Percentiles rank a stretch among this genome's conserved stretches.
These are phyloP conservation scores for Rhizopus delemar DNA, from an alignment of 371 early-diverging fungal species.

Conservation along the genomic window DNA sequence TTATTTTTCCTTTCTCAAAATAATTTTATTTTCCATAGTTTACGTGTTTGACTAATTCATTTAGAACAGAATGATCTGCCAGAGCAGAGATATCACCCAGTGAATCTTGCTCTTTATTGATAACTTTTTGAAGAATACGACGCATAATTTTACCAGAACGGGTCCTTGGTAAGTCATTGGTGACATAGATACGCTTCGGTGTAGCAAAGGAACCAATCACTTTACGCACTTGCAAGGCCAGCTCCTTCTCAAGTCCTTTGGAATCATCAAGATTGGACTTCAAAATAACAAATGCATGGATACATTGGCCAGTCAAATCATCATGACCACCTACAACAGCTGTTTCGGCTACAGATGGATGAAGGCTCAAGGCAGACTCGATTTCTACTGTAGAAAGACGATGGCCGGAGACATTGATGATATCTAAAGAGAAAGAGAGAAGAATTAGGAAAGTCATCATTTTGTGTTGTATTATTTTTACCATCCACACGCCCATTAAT, in stretches of 20 bases:
- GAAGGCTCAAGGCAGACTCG: constrained; percentile 82
- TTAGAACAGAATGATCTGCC: too few species aligned
- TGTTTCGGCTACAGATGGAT: constrained; percentile 88
- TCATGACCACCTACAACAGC: constrained; percentile 94
- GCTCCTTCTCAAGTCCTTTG: constrained; percentile 59
- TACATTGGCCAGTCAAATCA: constrained; percentile 89
- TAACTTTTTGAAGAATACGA: constrained; percentile 91
- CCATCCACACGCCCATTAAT: constrained; percentile 92
- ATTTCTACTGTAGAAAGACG: constrained; percentile 96
- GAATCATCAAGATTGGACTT: constrained; percentile 60
- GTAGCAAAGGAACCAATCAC: constrained; percentile 94
- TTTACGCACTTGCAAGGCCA: constrained; percentile 79
- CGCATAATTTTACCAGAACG: constrained; percentile 97
- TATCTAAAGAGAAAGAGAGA: constrained; percentile 69
- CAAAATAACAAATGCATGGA: constrained; percentile 73
- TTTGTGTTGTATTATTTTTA: constrained; percentile 76
- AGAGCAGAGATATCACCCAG: constrained; percentile 68
- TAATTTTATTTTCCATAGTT: too few species aligned
- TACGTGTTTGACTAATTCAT: too few species aligned
- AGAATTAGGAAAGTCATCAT: constrained; percentile 87
- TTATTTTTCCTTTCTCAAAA: too few species aligned
- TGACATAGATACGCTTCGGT: constrained; percentile 86
- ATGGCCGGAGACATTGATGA: constrained; percentile 99
- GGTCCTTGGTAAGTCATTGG: constrained; percentile 94
- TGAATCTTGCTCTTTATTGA: constrained; percentile 80